Conservation (phyloP, 495 filamentous ascomycete species). For the Elasticomyces elasticus region DNA sequence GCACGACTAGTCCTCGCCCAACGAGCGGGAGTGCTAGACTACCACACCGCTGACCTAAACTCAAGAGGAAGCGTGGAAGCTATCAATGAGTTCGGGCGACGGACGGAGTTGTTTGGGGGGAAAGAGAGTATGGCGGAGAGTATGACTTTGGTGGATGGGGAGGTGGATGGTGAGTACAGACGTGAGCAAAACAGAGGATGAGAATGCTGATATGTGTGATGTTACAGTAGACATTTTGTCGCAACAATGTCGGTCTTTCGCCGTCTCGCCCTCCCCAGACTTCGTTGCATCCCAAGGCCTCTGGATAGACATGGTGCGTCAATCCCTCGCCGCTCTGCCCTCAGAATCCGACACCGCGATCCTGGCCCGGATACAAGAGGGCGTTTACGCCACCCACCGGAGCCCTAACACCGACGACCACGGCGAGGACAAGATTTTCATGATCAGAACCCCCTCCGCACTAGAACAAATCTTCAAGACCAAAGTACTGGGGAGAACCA, state of each 20-base stretch:
- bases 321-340: neutral
- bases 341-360: neutral
- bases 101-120: constrained; percentile 35
- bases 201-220: neutral
- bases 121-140: neutral
- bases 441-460: too few relatives aligned
- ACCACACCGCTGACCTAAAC: constrained; percentile 38
- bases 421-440: too few relatives aligned
- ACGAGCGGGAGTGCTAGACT: constrained; percentile 43
- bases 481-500: too few relatives aligned
- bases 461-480: too few relatives aligned
- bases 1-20: constrained; percentile 47
- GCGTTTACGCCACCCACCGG: neutral
- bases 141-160: neutral
- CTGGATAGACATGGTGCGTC: constrained; percentile 2
- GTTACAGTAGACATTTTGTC: neutral
- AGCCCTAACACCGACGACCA: neutral
- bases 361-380: neutral
- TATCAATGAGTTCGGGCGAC: constrained; percentile 40
- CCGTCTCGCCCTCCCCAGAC: neutral
- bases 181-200: neutral
- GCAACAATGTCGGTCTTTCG: neutral
- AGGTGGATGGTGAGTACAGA: neutral
- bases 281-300: neutral
- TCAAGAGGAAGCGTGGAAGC: constrained; percentile 38